Conservation (phyloP, 768 basidiomycete genomes). For the Phlebiopsis flavidoalba region DNA sequence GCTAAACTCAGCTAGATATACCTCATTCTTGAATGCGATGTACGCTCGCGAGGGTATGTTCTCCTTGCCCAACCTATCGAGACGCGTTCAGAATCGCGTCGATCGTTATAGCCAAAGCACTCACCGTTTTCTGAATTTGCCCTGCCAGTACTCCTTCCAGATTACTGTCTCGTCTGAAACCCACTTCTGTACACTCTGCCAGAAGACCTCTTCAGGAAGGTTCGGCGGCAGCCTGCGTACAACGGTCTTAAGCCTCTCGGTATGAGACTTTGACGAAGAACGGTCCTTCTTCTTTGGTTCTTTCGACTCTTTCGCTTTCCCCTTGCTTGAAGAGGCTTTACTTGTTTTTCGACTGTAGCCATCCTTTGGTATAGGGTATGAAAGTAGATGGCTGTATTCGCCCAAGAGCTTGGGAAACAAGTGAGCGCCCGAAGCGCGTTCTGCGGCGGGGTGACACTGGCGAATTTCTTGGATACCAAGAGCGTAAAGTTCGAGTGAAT, state of each 20-base stretch:
- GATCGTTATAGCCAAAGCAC: slow-evolving; percentile 14
- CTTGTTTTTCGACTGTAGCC: neutral
- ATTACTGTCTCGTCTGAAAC: slow-evolving; percentile 64
- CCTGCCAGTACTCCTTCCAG: slow-evolving; percentile 65
- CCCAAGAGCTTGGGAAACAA: neutral
- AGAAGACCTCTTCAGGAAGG: slow-evolving; percentile 89
- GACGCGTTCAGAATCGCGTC: neutral
- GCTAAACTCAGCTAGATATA: slow-evolving; percentile 68
- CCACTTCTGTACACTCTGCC: slow-evolving; percentile 87
- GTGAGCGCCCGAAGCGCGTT: neutral
- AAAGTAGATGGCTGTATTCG: neutral
- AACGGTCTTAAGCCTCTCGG: slow-evolving; percentile 77
- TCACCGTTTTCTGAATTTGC: slow-evolving; percentile 69
- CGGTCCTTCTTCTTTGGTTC: slow-evolving; percentile 13
- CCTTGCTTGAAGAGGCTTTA: neutral
- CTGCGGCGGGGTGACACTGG: neutral
- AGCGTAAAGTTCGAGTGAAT: neutral
- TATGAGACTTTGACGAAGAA: slow-evolving; percentile 16
- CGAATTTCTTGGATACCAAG: neutral
- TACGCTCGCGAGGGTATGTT: slow-evolving; percentile 86
- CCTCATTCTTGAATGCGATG: slow-evolving; percentile 79
- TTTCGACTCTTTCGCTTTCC: neutral
- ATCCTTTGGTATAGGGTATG: neutral
- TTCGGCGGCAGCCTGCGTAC: slow-evolving; percentile 88
- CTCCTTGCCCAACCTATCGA: slow-evolving; percentile 70